These are phyloP conservation scores for Amanita pseudoporphyria DNA, from an alignment of 768 basidiomycete genomes.

Conservation along the genomic window DNA sequence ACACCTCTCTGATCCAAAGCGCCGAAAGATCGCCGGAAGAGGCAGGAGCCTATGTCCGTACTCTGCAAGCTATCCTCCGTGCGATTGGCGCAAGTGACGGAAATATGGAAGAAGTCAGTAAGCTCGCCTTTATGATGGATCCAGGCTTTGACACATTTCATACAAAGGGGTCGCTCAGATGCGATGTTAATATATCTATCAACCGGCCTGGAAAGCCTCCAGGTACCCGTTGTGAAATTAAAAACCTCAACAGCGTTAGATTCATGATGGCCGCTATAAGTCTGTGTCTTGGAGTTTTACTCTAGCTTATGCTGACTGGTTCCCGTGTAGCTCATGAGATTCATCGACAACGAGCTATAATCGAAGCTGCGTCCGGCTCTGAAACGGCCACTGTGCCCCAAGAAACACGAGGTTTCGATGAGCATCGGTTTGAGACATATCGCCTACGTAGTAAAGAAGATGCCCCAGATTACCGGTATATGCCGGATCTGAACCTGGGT, in stretches of 20 bases:
- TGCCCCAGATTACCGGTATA: constrained; percentile 93
- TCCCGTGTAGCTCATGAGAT: constrained; percentile 62
- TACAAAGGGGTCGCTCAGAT: constrained; percentile 82
- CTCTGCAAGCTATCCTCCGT: constrained; percentile 73
- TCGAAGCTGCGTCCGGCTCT: constrained; percentile 24
- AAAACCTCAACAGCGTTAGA: constrained; percentile 89
- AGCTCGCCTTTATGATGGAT: neutral
- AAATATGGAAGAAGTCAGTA: constrained; percentile 90
- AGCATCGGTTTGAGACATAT: constrained; percentile 72
- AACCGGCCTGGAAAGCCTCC: constrained; percentile 51
- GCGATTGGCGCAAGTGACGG: constrained; percentile 85
- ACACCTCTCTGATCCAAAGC: constrained; percentile 11
- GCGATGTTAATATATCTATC: constrained; percentile 93
- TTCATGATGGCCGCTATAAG: constrained; percentile 83
- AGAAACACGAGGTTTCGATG: constrained; percentile 90
- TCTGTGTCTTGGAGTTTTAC: constrained; percentile 24
- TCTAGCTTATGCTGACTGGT: neutral
- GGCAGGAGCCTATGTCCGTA: constrained; percentile 77
- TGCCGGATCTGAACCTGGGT: constrained; percentile 95
- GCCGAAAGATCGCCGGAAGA: constrained; percentile 66
- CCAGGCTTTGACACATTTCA: neutral
- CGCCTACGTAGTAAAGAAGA: constrained; percentile 84
- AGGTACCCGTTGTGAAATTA: constrained; percentile 90
- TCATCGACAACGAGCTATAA: constrained; percentile 60
- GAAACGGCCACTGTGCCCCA: constrained; percentile 44